Evolutionary conservation across 179 eudicot genomes (phyloP), one percentile per base, ranked within the genome.

Genomic region (Heliamphora pulchella): DNA sequence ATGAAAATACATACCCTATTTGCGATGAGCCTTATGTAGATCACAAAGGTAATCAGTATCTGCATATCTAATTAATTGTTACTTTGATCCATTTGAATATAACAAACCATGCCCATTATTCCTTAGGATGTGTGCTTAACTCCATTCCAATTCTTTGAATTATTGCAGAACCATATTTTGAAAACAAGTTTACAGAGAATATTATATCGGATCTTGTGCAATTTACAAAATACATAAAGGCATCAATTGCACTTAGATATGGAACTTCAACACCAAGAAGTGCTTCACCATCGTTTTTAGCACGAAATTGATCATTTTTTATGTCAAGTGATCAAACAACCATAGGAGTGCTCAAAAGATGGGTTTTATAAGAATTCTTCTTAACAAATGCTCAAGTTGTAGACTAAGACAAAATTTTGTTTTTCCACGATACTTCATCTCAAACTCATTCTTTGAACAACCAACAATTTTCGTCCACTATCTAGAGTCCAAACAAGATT

Each of bases 401-500:
- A 6, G 15, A 0, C 53, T 8, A 15, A 61, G 51, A 62, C 68
- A 76, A 76, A 43, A 76, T 44, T 58, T 76, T 59, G 54, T 76
- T 43, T 59, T 76, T 59, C 69, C 69, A 8, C 59, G 11, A 61
- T 59, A 47, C 61, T 59, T 76, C 31, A 76, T 61, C 39, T 59
- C 69, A 8, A 59, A 76, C 46, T 76, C 0, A 31, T 61, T 44
- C 14, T 76, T 76, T 46, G 43, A 58, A 44, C 22, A 76, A 6
- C 43, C 4, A 8, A 62, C 48, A 2, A 64, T 10, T 3, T 63
- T 31, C 31, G 31, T 31, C 31, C 31, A 31, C 31, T 31, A 31
- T 31, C 31, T 31, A 31, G 31, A 31, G 31, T 31, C 31, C 31
- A 31, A 31, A 31, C 31, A 31, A 31, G 31, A 31, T 31, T 31